Evolutionary conservation across 2,329 filamentous ascomycete species (phyloP).

Genomic region (Stachybotrys echinatus): DNA sequence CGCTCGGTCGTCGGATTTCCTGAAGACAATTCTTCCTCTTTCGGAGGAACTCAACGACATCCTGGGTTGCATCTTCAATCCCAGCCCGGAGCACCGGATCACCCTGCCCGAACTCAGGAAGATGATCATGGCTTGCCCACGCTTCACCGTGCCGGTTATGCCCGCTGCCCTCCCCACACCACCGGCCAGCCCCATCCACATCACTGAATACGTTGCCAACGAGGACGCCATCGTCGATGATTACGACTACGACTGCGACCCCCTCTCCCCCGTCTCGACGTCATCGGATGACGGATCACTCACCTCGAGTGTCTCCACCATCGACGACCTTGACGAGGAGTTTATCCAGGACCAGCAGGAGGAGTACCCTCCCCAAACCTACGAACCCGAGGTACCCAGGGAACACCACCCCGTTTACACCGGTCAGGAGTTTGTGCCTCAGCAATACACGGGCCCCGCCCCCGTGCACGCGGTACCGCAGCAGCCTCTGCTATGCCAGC

Average conservation of each 20-base stretch:
- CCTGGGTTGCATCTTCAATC: constrained; percentile 80
- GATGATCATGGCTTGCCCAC: constrained; percentile 69
- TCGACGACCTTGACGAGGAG: constrained; percentile 47
- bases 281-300: constrained; percentile 51
- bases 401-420: constrained; percentile 31
- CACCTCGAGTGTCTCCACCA: constrained; percentile 46
- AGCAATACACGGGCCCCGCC: constrained; percentile 38
- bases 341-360: constrained; percentile 37
- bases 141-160: constrained; percentile 56
- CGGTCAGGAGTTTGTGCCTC: constrained; percentile 39
- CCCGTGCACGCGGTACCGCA: constrained; percentile 17
- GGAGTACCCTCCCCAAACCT: constrained; percentile 36
- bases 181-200: constrained; percentile 36
- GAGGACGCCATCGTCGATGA: constrained; percentile 40
- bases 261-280: constrained; percentile 45
- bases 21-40: constrained; percentile 88
- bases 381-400: constrained; percentile 40
- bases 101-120: constrained; percentile 73
- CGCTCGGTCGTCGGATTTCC: constrained; percentile 76
- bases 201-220: constrained; percentile 39
- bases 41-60: constrained; percentile 87
- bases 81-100: constrained; percentile 77
- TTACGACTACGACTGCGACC: constrained; percentile 35
- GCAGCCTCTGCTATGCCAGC: constrained; percentile 24
- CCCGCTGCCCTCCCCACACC: constrained; percentile 29